Evolutionary conservation across 179 eudicot genomes (phyloP).

Genomic region (Spergularia azorica): DNA sequence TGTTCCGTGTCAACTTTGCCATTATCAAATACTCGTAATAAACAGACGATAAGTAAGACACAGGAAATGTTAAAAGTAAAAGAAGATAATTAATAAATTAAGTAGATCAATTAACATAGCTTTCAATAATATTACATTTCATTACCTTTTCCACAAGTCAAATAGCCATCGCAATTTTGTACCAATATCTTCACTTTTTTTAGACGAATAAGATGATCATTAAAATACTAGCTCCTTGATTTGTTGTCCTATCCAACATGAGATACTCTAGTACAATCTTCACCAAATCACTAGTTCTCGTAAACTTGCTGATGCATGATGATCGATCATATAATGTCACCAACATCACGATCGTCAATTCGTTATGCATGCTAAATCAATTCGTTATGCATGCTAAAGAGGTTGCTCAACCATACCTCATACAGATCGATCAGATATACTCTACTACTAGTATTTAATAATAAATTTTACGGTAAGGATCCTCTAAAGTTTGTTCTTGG

Average conservation of each 20-base stretch:
- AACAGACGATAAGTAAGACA: not conserved
- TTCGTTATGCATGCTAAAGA: not conserved
- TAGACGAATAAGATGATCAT: not conserved
- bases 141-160: not conserved
- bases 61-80: not conserved
- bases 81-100: not conserved
- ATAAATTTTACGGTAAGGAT: no score
- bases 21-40: not conserved
- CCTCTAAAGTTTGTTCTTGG: no score
- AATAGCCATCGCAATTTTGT: not conserved
- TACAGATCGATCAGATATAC: not conserved
- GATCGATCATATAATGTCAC: not conserved
- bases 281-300: not conserved
- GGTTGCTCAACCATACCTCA: constrained; percentile 6
- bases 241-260: not conserved
- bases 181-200: not conserved
- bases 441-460: no score
- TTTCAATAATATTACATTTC: not conserved
- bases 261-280: not conserved
- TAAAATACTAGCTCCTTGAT: not conserved
- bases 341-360: not conserved
- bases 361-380: not conserved
- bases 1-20: constrained; percentile 6
- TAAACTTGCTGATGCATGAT: not conserved
- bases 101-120: not conserved